A percentile compares a stretch with the other conserved stretches of the same genome.
Evolutionary conservation across 805 yeast genomes (phyloP).

Genomic region (Sugiyamaella boreocaroliniensis): DNA sequence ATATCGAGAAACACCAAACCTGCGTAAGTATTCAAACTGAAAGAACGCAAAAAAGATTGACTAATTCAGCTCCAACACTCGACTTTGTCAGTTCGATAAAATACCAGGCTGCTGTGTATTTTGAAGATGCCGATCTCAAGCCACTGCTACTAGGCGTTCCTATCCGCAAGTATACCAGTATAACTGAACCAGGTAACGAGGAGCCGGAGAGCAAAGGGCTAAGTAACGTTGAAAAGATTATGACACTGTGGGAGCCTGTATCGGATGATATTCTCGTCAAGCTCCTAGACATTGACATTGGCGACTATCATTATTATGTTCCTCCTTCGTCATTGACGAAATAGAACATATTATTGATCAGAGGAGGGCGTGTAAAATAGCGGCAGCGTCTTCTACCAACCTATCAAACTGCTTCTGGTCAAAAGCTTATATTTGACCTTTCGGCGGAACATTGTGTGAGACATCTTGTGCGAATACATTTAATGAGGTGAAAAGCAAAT

Average conservation of each 20-base stretch:
- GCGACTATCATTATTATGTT: neutral
- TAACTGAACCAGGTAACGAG: neutral
- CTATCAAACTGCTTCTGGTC: neutral
- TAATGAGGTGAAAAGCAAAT: too few relatives aligned
- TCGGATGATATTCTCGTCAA: neutral
- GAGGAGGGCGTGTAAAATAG: too few relatives aligned
- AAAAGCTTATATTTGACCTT: too few relatives aligned
- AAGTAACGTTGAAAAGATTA: neutral
- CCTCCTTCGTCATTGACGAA: neutral
- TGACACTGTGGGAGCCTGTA: neutral
- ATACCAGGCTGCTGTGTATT: slow-evolving; percentile 1
- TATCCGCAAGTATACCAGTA: neutral
- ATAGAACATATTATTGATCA: neutral
- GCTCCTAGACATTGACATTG: neutral
- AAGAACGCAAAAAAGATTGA: neutral
- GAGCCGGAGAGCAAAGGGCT: neutral
- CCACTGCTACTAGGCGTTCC: neutral
- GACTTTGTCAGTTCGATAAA: neutral
- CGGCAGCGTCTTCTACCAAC: too few relatives aligned
- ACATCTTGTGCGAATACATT: too few relatives aligned
- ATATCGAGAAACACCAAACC: too few relatives aligned
- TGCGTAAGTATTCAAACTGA: too few relatives aligned
- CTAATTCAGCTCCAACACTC: neutral
- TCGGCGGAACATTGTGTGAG: too few relatives aligned
- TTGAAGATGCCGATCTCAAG: neutral